phyloP scores from a whole-genome alignment of 2,329 filamentous ascomycete genomes.

The Ascocoryne sarcoides region DNA sequence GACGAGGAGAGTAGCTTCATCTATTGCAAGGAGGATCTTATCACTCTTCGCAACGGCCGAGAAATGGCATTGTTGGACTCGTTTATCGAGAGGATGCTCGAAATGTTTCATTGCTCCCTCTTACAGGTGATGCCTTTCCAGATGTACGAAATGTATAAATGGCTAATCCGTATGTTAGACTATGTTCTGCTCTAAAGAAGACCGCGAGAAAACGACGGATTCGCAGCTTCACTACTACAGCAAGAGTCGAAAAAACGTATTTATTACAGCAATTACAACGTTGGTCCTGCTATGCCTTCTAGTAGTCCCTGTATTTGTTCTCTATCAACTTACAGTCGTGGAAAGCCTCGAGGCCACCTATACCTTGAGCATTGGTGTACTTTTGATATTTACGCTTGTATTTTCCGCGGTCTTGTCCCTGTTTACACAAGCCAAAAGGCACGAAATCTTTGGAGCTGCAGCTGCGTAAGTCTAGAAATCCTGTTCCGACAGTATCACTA shows the following conservation, averaged over 20 bases:
- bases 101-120: conserved; percentile 10
- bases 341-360: not conserved
- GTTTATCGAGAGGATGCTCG: conserved; percentile 24
- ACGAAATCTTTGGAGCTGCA: conserved; percentile 22
- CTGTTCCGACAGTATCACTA: not conserved
- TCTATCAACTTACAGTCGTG: conserved; percentile 7
- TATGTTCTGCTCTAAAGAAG: conserved; percentile 4
- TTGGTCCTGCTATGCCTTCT: conserved; percentile 11
- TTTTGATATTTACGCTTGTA: conserved; percentile 17
- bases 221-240: conserved; percentile 4
- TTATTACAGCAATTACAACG: conserved; percentile 9
- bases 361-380: conserved; percentile 11
- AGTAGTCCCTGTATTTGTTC: conserved; percentile 13
- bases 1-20: conserved; percentile 27
- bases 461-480: conserved; percentile 18
- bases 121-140: conserved; percentile 11
- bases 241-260: conserved; percentile 4
- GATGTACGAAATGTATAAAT: conserved; percentile 4
- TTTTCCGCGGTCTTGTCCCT: conserved; percentile 15
- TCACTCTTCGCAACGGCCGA: conserved; percentile 31
- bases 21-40: conserved; percentile 32
- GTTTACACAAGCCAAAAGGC: conserved; percentile 21
- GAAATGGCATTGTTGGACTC: conserved; percentile 34
- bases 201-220: conserved; percentile 5
- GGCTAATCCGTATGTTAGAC: not conserved